A percentile compares a stretch with the other conserved stretches of the same genome.
These are phyloP conservation scores for Mycogone perniciosa DNA, from an alignment of 2,329 filamentous ascomycete species.

Conservation along the genomic window DNA sequence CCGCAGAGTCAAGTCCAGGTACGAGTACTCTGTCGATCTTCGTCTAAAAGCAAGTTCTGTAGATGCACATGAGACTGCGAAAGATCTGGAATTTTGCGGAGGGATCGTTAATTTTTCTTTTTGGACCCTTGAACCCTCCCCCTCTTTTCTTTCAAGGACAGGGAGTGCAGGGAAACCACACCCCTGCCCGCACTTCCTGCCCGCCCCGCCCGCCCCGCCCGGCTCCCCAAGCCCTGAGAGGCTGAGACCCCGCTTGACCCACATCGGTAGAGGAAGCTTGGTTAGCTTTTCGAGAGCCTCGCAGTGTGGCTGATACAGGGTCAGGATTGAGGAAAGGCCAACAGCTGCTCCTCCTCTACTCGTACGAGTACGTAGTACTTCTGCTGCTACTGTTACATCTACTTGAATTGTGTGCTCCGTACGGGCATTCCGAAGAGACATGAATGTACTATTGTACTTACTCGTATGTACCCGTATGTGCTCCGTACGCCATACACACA, in stretches of 20 bases:
- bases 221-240: constrained; percentile 4
- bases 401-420: too few relatives aligned
- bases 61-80: constrained; percentile 3
- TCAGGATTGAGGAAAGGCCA: neutral
- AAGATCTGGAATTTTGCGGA: constrained; percentile 11
- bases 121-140: too few relatives aligned
- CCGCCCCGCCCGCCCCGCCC: constrained; percentile 7
- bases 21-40: constrained; percentile 5
- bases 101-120: constrained; percentile 7
- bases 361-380: too few relatives aligned
- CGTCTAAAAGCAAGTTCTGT: constrained; percentile 1
- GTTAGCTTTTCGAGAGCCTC: constrained; percentile 1
- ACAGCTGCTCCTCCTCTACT: too few relatives aligned
- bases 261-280: neutral
- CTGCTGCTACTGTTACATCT: too few relatives aligned
- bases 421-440: too few relatives aligned
- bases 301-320: neutral
- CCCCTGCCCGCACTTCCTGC: neutral
- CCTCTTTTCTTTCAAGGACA: neutral
- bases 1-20: too few relatives aligned
- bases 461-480: neutral
- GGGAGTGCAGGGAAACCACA: neutral
- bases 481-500: neutral
- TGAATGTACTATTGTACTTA: too few relatives aligned
- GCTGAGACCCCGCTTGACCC: constrained; percentile 3